phyloP scores from a whole-genome alignment of 305 asterid species.

The Fraxinus nigra region DNA sequence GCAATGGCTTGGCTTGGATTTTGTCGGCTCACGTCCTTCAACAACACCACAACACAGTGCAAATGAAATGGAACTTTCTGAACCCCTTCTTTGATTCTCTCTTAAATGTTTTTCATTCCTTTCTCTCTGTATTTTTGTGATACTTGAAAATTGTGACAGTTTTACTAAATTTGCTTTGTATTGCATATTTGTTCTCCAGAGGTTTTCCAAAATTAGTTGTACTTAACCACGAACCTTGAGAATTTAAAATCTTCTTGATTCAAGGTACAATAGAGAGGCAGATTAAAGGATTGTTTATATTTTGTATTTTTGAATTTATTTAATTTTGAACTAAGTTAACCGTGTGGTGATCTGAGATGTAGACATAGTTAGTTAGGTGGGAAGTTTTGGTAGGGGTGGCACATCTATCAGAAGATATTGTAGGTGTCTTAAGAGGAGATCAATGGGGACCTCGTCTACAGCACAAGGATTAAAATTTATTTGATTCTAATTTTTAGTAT shows the following conservation, averaged over 20 bases:
- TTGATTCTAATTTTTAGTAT: background rate
- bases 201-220: background rate
- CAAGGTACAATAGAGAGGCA: background rate
- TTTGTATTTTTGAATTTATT: background rate
- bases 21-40: constrained; percentile 49
- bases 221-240: background rate
- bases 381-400: background rate
- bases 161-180: background rate
- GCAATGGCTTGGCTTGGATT: constrained; percentile 96
- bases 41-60: constrained; percentile 47
- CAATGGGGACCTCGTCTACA: too few relatives aligned
- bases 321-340: background rate
- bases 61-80: constrained; percentile 97
- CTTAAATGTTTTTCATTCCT: background rate
- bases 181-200: background rate
- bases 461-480: too few relatives aligned
- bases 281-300: background rate
- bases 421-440: too few relatives aligned
- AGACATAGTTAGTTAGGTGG: background rate
- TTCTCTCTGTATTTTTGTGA: background rate
- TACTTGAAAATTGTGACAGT: background rate
- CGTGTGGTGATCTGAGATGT: background rate
- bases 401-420: too few relatives aligned
- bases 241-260: background rate
- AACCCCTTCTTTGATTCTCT: constrained; percentile 68